These are phyloP conservation scores for Ogataea dorogensis DNA, from an alignment of 805 yeast genomes.

Conservation along the genomic window DNA sequence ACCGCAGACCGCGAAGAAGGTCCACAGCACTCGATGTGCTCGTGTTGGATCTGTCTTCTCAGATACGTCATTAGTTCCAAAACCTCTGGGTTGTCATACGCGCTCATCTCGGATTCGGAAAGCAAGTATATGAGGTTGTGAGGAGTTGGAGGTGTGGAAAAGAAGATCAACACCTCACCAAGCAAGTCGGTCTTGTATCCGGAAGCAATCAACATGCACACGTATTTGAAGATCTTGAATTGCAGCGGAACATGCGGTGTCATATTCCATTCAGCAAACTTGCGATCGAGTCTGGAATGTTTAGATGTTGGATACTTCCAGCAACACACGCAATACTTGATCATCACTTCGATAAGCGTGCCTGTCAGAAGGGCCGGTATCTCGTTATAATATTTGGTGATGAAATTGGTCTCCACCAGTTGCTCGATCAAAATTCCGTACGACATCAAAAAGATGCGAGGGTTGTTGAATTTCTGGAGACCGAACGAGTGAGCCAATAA, in stretches of 20 bases:
- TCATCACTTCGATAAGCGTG: conserved; percentile 39
- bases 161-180: conserved; percentile 26
- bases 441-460: conserved; percentile 37
- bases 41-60: conserved; percentile 18
- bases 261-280: conserved; percentile 36
- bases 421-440: conserved; percentile 41
- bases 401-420: conserved; percentile 39
- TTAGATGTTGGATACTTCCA: conserved; percentile 36
- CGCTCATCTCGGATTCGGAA: conserved; percentile 13
- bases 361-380: conserved; percentile 27
- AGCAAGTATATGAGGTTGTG: conserved; percentile 22
- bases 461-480: conserved; percentile 32
- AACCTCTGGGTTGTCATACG: conserved; percentile 14
- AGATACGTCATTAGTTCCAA: conserved; percentile 21
- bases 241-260: conserved; percentile 24
- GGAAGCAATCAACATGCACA: conserved; percentile 13
- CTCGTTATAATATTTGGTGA: conserved; percentile 33
- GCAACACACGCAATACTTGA: conserved; percentile 46
- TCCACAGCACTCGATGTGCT: conserved; percentile 24
- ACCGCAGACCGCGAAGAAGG: conserved; percentile 2
- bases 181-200: conserved; percentile 24
- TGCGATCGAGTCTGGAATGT: conserved; percentile 20
- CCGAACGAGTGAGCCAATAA: conserved; percentile 37
- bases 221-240: conserved; percentile 22
- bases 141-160: conserved; percentile 26